Evolutionary conservation across 768 basidiomycete species (phyloP), one percentile per base, ranked within the genome.

Genomic region (Tylopilus felleus): DNA sequence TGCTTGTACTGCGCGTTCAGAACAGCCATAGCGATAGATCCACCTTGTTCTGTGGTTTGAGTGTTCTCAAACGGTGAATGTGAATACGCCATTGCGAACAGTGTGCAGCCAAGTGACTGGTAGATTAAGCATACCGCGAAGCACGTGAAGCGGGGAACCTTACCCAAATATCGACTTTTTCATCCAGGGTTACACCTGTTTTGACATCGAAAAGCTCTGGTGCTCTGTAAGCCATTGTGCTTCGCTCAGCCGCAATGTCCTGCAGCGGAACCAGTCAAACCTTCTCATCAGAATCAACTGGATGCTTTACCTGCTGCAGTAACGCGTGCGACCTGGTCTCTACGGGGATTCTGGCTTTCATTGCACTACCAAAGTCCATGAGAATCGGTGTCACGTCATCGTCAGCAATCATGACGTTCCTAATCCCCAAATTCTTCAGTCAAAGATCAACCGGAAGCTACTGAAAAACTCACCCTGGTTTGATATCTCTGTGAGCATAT

Each of bases 181-280:
- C 96, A 61, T 97, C 92, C 8, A 98, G 73, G 1, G 77, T 82
- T 38, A 80, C 75, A 22, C 91, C 92, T 5, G 94, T 98, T 69
- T 96, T 96, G 52, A 97, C 95, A 62, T 99, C 97, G 67, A 98
- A 99, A 21, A 99, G 77, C 66, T 99, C 97, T 0, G 97, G 97
- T 2, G 97, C 95, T 19, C 97, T 86, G 64, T 96, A 99, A 0
- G 97, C 91, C 97, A 99, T 98, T 13, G 94, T 93, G 60, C 93
- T 96, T 70, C 96, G 95, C 71, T 99, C 97, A 17, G 93, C 93
- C 3, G 97, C 97, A 58, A 96, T 84, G 68, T 99, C 97, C 82
- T 90, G 54, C 19, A 55, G 25, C 28, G 42, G n/a, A 10, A 23
- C n/a, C 12, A 27, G 51, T 50, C 44, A 49, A 56, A 47, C 49